phyloP scores from a whole-genome alignment of 805 yeast species.

The Komagataella pseudopastoris region DNA sequence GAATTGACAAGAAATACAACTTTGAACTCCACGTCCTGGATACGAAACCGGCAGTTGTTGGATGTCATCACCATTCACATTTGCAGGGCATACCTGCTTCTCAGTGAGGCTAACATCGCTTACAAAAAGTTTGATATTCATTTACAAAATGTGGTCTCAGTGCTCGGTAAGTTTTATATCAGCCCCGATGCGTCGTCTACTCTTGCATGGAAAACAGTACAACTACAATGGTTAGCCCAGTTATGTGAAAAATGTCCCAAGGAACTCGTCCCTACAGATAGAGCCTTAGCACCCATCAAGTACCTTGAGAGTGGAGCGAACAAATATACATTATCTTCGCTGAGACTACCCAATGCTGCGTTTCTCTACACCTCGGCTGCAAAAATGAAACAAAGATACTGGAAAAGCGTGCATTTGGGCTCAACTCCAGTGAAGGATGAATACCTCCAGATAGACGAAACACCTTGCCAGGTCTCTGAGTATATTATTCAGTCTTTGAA shows the following conservation, averaged over 20 bases:
- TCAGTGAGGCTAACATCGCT: slow-evolving; percentile 45
- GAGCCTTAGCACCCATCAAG: slow-evolving; percentile 18
- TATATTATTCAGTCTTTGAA: background rate
- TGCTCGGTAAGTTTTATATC: slow-evolving; percentile 17
- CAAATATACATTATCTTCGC: slow-evolving; percentile 9
- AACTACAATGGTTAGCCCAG: slow-evolving; percentile 54
- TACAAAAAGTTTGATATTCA: slow-evolving; percentile 55
- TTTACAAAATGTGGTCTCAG: slow-evolving; percentile 31
- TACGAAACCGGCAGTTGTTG: slow-evolving; percentile 31
- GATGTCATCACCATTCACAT: slow-evolving; percentile 55
- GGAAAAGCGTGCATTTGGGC: background rate
- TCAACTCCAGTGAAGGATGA: background rate
- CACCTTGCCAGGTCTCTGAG: background rate
- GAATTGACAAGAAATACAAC: slow-evolving; percentile 20
- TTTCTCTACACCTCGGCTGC: background rate
- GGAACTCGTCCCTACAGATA: slow-evolving; percentile 22
- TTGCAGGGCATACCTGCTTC: slow-evolving; percentile 42
- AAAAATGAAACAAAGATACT: background rate
- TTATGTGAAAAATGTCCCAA: slow-evolving; percentile 35
- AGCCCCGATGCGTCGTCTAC: slow-evolving; percentile 15
- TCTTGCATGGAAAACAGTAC: slow-evolving; percentile 45
- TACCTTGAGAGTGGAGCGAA: slow-evolving; percentile 9
- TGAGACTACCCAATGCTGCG: slow-evolving; percentile 11
- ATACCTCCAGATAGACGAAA: background rate
- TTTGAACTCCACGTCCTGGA: slow-evolving; percentile 20